phyloP scores from a whole-genome alignment of 2,329 filamentous ascomycete species.

The Penicillium psychrosexuale region DNA sequence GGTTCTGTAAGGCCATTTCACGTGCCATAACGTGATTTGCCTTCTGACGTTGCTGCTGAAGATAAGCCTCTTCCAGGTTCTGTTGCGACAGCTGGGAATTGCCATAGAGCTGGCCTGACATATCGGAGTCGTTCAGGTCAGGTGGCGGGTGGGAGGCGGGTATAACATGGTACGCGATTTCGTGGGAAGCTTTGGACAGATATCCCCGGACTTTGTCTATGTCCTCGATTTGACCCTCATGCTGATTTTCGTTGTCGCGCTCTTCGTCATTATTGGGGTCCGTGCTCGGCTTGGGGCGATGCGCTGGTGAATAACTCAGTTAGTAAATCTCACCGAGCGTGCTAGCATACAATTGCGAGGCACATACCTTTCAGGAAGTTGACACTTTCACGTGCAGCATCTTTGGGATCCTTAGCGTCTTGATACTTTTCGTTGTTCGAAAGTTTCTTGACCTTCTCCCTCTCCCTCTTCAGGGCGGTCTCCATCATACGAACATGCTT shows the following conservation, averaged over 20 bases:
- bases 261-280: conserved; percentile 51
- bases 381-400: conserved; percentile 46
- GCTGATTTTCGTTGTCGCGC: conserved; percentile 41
- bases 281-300: conserved; percentile 48
- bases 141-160: conserved; percentile 61
- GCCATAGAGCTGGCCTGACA: conserved; percentile 45
- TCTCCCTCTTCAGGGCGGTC: conserved; percentile 79
- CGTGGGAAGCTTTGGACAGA: conserved; percentile 64
- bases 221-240: conserved; percentile 56
- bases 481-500: conserved; percentile 90
- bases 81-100: conserved; percentile 53
- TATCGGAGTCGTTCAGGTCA: conserved; percentile 46
- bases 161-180: conserved; percentile 66
- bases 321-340: background rate
- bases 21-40: conserved; percentile 46
- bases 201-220: conserved; percentile 63
- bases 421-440: conserved; percentile 53
- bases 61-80: conserved; percentile 59
- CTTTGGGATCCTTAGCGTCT: conserved; percentile 44
- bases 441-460: conserved; percentile 61
- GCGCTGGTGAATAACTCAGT: conserved; percentile 30
- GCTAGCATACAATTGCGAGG: background rate
- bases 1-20: conserved; percentile 55
- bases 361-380: conserved; percentile 41
- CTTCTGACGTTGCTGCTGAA: conserved; percentile 56